A percentile compares a stretch with the other conserved stretches of the same genome.
Conservation (phyloP, 495 filamentous ascomycete species). For the Podospora anserina region DNA sequence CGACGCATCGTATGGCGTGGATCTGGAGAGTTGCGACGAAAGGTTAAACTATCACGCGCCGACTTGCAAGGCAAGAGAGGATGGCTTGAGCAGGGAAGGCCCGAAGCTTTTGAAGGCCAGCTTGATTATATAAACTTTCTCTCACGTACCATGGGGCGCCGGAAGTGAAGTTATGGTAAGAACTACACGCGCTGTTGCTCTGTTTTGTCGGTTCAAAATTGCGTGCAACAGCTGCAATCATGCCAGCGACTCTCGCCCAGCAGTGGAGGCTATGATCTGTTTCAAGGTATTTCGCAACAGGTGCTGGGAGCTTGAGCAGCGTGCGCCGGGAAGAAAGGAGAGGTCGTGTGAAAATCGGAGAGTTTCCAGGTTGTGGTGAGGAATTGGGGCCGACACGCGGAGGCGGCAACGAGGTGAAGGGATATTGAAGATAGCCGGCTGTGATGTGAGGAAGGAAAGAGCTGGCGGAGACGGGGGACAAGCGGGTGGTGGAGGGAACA, state of each 20-base stretch:
- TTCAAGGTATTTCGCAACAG: not conserved
- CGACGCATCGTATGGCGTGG: not conserved
- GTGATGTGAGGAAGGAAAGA: slow-evolving; percentile 22
- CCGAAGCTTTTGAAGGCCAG: not conserved
- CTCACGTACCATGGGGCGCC: not conserved
- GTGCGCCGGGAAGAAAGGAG: not conserved
- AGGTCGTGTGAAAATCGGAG: not conserved
- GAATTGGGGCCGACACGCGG: not conserved
- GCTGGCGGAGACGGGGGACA: slow-evolving; percentile 27
- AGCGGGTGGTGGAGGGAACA: slow-evolving; percentile 26
- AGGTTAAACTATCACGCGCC: not conserved
- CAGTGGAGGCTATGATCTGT: not conserved
- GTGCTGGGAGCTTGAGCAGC: not conserved
- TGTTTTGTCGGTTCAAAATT: not conserved
- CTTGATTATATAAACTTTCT: not conserved
- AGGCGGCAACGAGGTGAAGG: not conserved
- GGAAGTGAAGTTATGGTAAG: not conserved
- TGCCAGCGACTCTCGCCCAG: not conserved
- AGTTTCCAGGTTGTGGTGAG: not conserved
- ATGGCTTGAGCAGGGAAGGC: not conserved
- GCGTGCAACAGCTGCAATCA: not conserved
- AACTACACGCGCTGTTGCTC: not conserved
- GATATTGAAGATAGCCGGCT: slow-evolving; percentile 6
- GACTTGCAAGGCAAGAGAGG: not conserved
- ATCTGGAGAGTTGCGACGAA: not conserved